These are phyloP conservation scores for Nemania diffusa DNA, from an alignment of 2,329 filamentous ascomycete genomes.

Conservation along the genomic window DNA sequence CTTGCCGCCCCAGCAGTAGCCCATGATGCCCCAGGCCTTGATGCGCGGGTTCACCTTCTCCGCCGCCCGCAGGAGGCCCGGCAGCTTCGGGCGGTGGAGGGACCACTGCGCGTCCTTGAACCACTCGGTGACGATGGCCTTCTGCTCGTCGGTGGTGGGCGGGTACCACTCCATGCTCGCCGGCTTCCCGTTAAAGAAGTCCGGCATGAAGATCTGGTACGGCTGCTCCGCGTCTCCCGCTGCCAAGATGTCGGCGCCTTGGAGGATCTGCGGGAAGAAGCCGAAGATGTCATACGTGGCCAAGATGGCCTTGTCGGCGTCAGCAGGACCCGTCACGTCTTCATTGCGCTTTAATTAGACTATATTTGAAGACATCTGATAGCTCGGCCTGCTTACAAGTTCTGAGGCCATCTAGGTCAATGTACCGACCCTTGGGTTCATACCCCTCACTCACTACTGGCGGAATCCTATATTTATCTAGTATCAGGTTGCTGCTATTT, in stretches of 20 bases:
- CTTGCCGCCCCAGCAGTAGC: constrained; percentile 77
- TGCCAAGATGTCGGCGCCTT: constrained; percentile 73
- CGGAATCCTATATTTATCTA: constrained; percentile 28
- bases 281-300: constrained; percentile 75
- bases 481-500: constrained; percentile 1
- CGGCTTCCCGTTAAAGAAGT: constrained; percentile 84
- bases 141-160: constrained; percentile 69
- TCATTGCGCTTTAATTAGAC: constrained; percentile 5
- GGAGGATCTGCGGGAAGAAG: constrained; percentile 74
- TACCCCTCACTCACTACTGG: constrained; percentile 37
- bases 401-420: constrained; percentile 30
- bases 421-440: constrained; percentile 37
- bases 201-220: constrained; percentile 88
- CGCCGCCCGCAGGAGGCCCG: constrained; percentile 61
- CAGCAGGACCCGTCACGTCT: constrained; percentile 58
- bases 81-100: constrained; percentile 59
- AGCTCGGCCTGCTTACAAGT: constrained; percentile 31
- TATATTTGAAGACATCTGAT: not conserved
- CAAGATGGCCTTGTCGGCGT: constrained; percentile 65
- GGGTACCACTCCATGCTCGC: constrained; percentile 67
- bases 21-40: constrained; percentile 66
- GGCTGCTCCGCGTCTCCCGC: constrained; percentile 65
- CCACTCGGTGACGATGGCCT: constrained; percentile 65
- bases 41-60: constrained; percentile 63
- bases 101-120: constrained; percentile 60